These are phyloP conservation scores for Backusella liffmaniae DNA, from an alignment of 192 early-diverging fungal species.

Conservation along the genomic window DNA sequence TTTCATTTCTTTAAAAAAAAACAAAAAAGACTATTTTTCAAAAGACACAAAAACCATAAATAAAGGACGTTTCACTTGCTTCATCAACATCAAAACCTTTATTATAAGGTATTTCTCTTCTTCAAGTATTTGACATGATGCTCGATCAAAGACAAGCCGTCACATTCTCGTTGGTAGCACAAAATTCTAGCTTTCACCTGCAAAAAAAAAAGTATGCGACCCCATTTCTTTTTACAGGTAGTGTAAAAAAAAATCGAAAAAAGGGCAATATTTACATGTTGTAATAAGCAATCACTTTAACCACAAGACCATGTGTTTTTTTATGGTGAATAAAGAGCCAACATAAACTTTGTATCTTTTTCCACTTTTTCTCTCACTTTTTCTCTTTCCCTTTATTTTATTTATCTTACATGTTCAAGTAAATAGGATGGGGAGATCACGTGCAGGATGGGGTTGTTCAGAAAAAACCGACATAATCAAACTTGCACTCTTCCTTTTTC, in stretches of 20 bases:
- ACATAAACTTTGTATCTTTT: not conserved
- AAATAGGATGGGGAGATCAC: constrained; percentile 15
- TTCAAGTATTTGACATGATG: not conserved
- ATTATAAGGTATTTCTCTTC: not conserved
- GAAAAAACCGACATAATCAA: constrained; percentile 2
- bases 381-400: not conserved
- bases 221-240: not conserved
- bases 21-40: not conserved
- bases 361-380: not conserved
- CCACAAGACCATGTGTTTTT: not conserved
- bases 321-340: not conserved
- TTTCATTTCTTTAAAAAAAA: not conserved
- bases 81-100: not conserved
- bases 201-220: not conserved
- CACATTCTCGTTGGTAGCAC: not conserved
- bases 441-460: constrained; percentile 14
- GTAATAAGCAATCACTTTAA: not conserved
- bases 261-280: not conserved
- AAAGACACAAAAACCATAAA: not conserved
- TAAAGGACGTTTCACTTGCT: not conserved
- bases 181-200: not conserved
- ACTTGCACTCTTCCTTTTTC: not conserved
- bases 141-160: not conserved
- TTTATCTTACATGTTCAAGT: not conserved
- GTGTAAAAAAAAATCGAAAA: not conserved